These are phyloP conservation scores for Candida tetrigidarum DNA, from an alignment of 1,139 yeast genomes.

Conservation along the genomic window DNA sequence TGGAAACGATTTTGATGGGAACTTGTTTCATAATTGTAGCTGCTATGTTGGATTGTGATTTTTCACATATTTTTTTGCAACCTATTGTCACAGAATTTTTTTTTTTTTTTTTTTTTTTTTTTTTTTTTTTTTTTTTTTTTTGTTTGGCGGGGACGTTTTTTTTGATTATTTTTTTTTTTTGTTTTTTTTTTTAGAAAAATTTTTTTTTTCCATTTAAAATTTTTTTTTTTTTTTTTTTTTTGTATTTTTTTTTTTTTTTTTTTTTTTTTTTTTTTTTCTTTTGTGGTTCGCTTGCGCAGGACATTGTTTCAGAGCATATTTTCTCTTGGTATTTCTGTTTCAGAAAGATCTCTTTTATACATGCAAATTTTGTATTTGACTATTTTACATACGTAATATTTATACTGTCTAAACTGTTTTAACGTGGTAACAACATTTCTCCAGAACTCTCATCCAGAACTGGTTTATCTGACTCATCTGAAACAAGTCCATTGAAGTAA, in stretches of 20 bases:
- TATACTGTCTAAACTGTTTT: background rate
- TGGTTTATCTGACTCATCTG: constrained; percentile 19
- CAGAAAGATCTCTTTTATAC: background rate
- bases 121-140: too few species aligned
- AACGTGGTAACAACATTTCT: constrained; percentile 14
- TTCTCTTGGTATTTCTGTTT: constrained; percentile 2
- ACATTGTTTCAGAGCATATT: background rate
- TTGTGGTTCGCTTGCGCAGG: background rate
- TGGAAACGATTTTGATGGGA: background rate
- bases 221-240: too few species aligned
- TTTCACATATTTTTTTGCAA: background rate
- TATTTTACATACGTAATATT: background rate
- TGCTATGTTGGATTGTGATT: background rate
- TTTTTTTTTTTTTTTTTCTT: too few species aligned
- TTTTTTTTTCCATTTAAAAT: too few species aligned
- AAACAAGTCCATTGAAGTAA: constrained; percentile 35
- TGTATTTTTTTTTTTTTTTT: too few species aligned
- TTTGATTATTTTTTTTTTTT: too few species aligned
- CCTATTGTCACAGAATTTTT: background rate
- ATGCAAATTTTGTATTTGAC: too few species aligned
- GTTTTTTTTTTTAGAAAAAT: too few species aligned
- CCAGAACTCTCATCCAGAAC: constrained; percentile 13
- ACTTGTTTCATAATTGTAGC: constrained; percentile 3
- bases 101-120: too few species aligned
- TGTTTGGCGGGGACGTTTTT: too few species aligned